Evolutionary conservation across 495 filamentous ascomycete genomes (phyloP).

Genomic region (Hypoxylon fuscum): DNA sequence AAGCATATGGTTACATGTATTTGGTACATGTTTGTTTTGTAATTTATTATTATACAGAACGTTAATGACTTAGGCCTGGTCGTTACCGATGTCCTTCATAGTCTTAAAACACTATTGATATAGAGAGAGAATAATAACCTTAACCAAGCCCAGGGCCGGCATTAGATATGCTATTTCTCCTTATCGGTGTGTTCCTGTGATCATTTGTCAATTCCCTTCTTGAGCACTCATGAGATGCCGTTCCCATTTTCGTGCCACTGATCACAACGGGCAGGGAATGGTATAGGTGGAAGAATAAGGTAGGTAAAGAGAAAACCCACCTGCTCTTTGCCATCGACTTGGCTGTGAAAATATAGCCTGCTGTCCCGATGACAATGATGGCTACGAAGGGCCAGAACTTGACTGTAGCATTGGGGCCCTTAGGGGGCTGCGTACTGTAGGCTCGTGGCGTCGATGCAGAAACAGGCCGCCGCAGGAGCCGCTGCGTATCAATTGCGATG

Average conservation of each 20-base stretch:
- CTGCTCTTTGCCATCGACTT: slow-evolving; percentile 46
- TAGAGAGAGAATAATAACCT: not conserved
- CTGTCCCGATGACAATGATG: slow-evolving; percentile 56
- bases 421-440: slow-evolving; percentile 47
- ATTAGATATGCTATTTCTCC: slow-evolving; percentile 13
- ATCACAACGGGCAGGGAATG: not conserved
- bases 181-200: slow-evolving; percentile 20
- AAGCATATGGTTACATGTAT: not conserved
- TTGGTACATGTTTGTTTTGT: not conserved
- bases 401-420: slow-evolving; percentile 44
- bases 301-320: slow-evolving; percentile 40
- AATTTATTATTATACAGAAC: not conserved
- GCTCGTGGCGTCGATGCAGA: slow-evolving; percentile 4
- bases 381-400: slow-evolving; percentile 62
- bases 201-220: slow-evolving; percentile 9
- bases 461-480: slow-evolving; percentile 18
- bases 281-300: not conserved
- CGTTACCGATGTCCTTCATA: not conserved
- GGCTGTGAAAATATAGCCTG: slow-evolving; percentile 56
- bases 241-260: not conserved
- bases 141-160: not conserved
- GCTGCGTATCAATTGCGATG: slow-evolving; percentile 6
- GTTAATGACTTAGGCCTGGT: not conserved
- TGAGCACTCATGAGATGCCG: not conserved
- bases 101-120: not conserved